Base-by-base conservation (phyloP, 352 stramenopile species). In the Phytophthora fragariae region DNA sequence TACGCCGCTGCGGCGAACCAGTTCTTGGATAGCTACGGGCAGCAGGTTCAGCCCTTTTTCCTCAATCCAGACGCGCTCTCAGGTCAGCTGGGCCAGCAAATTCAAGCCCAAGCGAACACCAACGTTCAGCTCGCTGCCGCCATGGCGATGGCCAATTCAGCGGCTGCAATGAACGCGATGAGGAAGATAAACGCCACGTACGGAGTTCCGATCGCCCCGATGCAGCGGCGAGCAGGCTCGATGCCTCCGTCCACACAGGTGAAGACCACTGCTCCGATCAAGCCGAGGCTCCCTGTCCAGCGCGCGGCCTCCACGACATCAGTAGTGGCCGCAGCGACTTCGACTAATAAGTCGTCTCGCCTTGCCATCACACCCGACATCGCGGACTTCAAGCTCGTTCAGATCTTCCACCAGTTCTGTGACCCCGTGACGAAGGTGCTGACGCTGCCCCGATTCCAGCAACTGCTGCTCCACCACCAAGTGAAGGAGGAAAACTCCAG, bases 361-460 rank as follows among this genome's bases (percentile, higher is more conserved):
- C 72, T 92, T 39, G 80, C 83, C 21, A 91, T 92, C 57, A 91
- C 85, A 9, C 86, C 89, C 5, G 89, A 93, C 65, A 92, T 94
- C 46, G 84, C 86, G 0, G 87, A 95, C 62, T 93, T 93, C 60
- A 95, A 95, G 62, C 80, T 95, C n/a, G 88, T 92, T 19, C 89
- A 93, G 67, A 95, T 93, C 68, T 95, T 93, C 69, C 85, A 94
- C 66, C 80, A 83, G 50, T 94, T 94, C 47, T 94, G 86, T 57
- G 89, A 95, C 50, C 89, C 86, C 0, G 59, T 60, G 11, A 82
- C 61, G 6, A 93, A 92, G 19, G 52, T 89, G 6, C 62, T 94
- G 14, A 80, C 73, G 17, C 65, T 90, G 1, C 55, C 75, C 9
- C 72, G 80, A 1, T 95, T 93, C 53, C 80, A 92, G 47, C 88